phyloP scores from a whole-genome alignment of 345 rosid genomes.

The Arabis alpina region DNA sequence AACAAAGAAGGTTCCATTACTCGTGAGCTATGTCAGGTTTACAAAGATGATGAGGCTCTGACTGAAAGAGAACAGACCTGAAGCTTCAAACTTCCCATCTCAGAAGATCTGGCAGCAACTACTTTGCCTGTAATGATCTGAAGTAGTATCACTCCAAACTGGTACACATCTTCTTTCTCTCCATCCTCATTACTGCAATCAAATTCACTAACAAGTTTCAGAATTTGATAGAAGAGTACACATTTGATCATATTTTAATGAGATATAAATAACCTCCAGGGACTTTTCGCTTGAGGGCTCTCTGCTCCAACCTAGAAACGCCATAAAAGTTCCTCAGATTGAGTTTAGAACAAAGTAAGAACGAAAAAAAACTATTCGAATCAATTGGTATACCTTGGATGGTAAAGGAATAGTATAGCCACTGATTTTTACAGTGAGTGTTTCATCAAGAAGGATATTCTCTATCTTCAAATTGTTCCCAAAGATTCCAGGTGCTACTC shows the following conservation, averaged over 20 bases:
- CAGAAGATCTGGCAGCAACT: conserved; percentile 47
- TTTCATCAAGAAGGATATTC: conserved; percentile 73
- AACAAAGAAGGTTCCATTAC: conserved; percentile 7
- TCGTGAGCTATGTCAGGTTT: not conserved
- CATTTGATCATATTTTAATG: conserved; percentile 4
- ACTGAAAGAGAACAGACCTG: conserved; percentile 47
- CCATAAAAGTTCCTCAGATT: conserved; percentile 16
- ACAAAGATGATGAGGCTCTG: conserved; percentile 1
- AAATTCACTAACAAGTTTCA: conserved; percentile 7
- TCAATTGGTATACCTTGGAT: conserved; percentile 51
- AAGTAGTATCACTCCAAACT: conserved; percentile 71
- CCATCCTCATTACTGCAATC: conserved; percentile 50
- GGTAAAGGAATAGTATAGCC: conserved; percentile 75
- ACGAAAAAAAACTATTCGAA: not conserved
- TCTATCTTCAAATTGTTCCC: conserved; percentile 79
- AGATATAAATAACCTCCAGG: conserved; percentile 21
- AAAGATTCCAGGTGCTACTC: conserved; percentile 77
- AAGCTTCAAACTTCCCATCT: conserved; percentile 59
- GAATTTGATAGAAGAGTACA: conserved; percentile 1
- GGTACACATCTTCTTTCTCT: conserved; percentile 89
- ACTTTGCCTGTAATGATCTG: conserved; percentile 71
- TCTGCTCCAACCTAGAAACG: conserved; percentile 59
- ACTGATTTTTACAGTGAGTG: conserved; percentile 72
- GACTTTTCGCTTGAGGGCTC: conserved; percentile 41
- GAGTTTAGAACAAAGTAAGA: not conserved